A percentile compares a stretch with the other conserved stretches of the same genome.
These are phyloP conservation scores for Yarrowia porcina DNA, from an alignment of 805 yeast species.

Conservation along the genomic window DNA sequence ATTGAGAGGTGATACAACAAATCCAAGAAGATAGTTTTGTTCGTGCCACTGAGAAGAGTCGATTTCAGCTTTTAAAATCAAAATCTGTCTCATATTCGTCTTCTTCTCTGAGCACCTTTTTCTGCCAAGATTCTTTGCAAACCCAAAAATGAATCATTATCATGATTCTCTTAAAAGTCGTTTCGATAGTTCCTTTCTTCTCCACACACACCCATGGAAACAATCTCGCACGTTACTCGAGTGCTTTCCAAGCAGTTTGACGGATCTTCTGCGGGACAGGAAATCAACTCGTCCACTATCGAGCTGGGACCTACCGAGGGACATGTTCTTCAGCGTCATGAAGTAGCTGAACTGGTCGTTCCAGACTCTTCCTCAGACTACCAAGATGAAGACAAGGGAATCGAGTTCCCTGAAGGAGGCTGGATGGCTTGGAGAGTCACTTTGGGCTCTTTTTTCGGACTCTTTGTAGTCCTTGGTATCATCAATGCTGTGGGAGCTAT, in stretches of 20 bases:
- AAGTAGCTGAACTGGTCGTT: not conserved
- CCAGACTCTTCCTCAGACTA: not conserved
- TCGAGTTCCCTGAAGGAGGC: conserved; percentile 55
- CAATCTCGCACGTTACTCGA: conserved; percentile 7
- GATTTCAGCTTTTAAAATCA: not conserved
- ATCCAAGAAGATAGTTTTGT: not conserved
- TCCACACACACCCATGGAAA: not conserved
- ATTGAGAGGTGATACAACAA: not conserved
- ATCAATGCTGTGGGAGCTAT: conserved; percentile 60
- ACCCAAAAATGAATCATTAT: conserved; percentile 17
- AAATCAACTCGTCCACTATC: conserved; percentile 4
- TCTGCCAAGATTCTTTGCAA: not conserved
- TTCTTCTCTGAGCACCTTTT: too few species aligned
- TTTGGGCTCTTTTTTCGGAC: conserved; percentile 57
- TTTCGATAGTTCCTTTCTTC: too few species aligned
- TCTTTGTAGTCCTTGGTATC: conserved; percentile 53
- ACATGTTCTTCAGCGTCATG: conserved; percentile 9
- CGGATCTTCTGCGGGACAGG: not conserved
- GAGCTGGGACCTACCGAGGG: conserved; percentile 19
- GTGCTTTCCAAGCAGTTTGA: conserved; percentile 13
- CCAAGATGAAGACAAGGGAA: conserved; percentile 25
- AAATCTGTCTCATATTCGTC: too few species aligned
- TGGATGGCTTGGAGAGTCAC: conserved; percentile 52
- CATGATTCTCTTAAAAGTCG: too few species aligned
- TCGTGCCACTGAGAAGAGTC: not conserved